Conservation (phyloP, 2,329 filamentous ascomycete genomes). For the Diaporthe helianthi region DNA sequence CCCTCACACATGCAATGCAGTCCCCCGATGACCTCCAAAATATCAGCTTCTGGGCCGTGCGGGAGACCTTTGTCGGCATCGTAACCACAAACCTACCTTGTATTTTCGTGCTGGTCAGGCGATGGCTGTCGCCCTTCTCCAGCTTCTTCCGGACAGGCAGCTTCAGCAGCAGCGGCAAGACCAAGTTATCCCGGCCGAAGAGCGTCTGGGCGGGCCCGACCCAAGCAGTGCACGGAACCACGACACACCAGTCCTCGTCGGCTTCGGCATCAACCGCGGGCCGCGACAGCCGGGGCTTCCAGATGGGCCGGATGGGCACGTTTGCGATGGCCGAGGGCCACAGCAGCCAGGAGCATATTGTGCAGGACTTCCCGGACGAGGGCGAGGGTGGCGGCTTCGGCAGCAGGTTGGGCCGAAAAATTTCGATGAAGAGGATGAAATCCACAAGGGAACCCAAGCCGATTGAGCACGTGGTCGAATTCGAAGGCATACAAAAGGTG, state of each 20-base stretch:
- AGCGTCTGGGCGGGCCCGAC: conserved; percentile 8
- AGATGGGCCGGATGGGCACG: conserved; percentile 12
- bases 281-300: not conserved
- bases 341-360: conserved; percentile 23
- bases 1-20: no score
- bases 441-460: not conserved
- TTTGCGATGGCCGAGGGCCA: conserved; percentile 17
- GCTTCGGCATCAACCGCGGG: not conserved
- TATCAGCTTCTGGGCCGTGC: conserved; percentile 51
- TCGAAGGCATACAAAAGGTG: conserved; percentile 20
- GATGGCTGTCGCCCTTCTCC: conserved; percentile 19
- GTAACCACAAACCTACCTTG: conserved; percentile 53
- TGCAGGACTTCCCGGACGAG: not conserved
- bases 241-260: not conserved
- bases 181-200: conserved; percentile 8
- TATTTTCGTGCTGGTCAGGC: conserved; percentile 45
- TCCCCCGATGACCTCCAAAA: conserved; percentile 36
- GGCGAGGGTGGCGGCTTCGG: conserved; percentile 4
- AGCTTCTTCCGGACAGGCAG: not conserved
- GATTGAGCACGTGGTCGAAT: not conserved
- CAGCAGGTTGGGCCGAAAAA: conserved; percentile 7
- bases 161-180: conserved; percentile 16
- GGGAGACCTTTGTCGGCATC: conserved; percentile 53
- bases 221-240: not conserved
- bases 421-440: not conserved